Percentiles rank a stretch among this genome's conserved stretches.
phyloP scores from a whole-genome alignment of 371 early-diverging fungal genomes.

The Apophysomyces ossiformis region DNA sequence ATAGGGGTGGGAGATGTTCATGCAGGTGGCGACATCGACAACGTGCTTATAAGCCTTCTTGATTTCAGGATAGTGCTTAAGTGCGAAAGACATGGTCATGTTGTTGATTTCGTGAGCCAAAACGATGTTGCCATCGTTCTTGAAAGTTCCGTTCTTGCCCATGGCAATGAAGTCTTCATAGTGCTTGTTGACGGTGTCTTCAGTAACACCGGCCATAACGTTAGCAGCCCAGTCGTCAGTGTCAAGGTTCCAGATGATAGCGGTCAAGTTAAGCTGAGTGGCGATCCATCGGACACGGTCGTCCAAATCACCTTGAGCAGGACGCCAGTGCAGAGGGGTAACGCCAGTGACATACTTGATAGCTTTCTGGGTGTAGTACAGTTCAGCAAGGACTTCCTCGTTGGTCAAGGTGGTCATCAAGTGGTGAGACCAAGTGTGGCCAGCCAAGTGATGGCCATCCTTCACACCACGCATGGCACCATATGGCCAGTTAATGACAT shows the following conservation, averaged over 20 bases:
- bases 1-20: constrained; percentile 59
- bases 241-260: constrained; percentile 56
- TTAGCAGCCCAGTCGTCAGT: constrained; percentile 54
- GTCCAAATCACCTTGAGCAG: constrained; percentile 58
- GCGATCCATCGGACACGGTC: constrained; percentile 62
- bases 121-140: constrained; percentile 47
- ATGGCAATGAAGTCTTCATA: constrained; percentile 47
- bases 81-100: constrained; percentile 55
- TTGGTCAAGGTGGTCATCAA: constrained; percentile 56
- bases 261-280: constrained; percentile 49
- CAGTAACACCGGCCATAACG: constrained; percentile 36
- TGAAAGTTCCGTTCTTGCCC: constrained; percentile 50
- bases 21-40: constrained; percentile 55
- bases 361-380: constrained; percentile 57
- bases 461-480: constrained; percentile 54
- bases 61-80: constrained; percentile 51
- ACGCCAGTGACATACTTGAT: constrained; percentile 60
- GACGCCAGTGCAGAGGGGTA: constrained; percentile 63
- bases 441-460: constrained; percentile 54
- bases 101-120: constrained; percentile 60
- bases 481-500: constrained; percentile 55
- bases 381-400: constrained; percentile 59
- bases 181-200: constrained; percentile 39
- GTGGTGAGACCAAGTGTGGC: constrained; percentile 62
- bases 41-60: constrained; percentile 52